A percentile compares a stretch with the other conserved stretches of the same genome.
Conservation (phyloP, 805 yeast genomes). For the Candida anglica region DNA sequence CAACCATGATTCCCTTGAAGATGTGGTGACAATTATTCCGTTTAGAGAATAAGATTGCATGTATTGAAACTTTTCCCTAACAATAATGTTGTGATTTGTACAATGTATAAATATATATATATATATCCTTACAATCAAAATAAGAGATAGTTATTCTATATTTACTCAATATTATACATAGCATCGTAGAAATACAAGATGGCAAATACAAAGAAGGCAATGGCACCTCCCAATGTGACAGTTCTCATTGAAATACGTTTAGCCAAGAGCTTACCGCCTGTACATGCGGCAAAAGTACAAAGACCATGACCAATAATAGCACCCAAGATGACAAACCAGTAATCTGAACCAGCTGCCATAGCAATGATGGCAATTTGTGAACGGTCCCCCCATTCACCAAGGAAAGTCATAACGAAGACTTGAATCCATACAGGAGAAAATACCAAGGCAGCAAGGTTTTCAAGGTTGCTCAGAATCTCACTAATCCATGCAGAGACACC, state of each 20-base stretch:
- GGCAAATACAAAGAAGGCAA: constrained; percentile 81
- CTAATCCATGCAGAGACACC: constrained; percentile 17
- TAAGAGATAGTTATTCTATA: too few relatives aligned
- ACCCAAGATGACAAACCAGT: constrained; percentile 84
- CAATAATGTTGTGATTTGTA: too few relatives aligned
- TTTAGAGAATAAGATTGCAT: too few relatives aligned
- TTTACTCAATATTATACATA: constrained; percentile 17
- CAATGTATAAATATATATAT: too few relatives aligned
- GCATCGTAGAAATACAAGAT: constrained; percentile 77
- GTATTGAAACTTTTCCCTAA: too few relatives aligned
- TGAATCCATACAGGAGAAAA: constrained; percentile 91
- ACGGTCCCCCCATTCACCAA: constrained; percentile 99
- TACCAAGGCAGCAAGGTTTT: constrained; percentile 55
- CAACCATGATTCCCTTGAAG: too few relatives aligned
- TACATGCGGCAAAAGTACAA: constrained; percentile 87
- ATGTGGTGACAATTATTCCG: too few relatives aligned
- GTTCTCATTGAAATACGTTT: constrained; percentile 86
- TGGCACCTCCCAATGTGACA: constrained; percentile 87
- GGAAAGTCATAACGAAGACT: constrained; percentile 90
- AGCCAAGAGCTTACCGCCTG: constrained; percentile 91
- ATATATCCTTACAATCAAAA: too few relatives aligned
- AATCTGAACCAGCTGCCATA: constrained; percentile 95
- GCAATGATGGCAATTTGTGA: constrained; percentile 98
- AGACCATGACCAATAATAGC: constrained; percentile 85
- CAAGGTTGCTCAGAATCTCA: constrained; percentile 36